Conservation (phyloP, 2,329 filamentous ascomycete genomes). For the Tolypocladium ovalisporum region DNA sequence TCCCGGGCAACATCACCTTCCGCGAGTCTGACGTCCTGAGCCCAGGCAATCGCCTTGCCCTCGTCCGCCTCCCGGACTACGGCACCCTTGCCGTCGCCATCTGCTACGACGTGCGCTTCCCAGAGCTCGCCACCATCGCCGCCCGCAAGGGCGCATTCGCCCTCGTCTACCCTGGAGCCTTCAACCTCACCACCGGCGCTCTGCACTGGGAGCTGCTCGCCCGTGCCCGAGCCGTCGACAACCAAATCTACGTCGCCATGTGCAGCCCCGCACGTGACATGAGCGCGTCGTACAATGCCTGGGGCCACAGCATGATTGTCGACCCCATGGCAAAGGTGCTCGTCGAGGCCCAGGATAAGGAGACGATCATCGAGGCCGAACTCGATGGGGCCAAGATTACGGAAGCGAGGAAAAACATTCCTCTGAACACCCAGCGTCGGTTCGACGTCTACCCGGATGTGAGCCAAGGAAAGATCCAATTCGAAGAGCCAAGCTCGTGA, state of each 20-base stretch:
- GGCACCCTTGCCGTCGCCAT: constrained; percentile 82
- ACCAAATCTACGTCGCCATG: constrained; percentile 86
- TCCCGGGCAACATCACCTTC: constrained; percentile 89
- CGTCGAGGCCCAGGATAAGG: constrained; percentile 64
- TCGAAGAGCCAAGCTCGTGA: constrained; percentile 15
- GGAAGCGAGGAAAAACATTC: constrained; percentile 71
- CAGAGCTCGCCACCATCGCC: constrained; percentile 82
- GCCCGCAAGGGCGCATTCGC: constrained; percentile 79
- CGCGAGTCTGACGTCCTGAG: constrained; percentile 81
- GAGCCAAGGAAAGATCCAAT: constrained; percentile 43
- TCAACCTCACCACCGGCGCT: constrained; percentile 87
- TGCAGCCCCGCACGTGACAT: constrained; percentile 84
- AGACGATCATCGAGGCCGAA: constrained; percentile 66
- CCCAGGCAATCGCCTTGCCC: constrained; percentile 73
- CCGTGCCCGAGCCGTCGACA: constrained; percentile 77
- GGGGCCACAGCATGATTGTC: constrained; percentile 80
- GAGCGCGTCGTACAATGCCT: constrained; percentile 72
- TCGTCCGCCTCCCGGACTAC: constrained; percentile 80
- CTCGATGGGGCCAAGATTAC: constrained; percentile 58
- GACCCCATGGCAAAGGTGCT: constrained; percentile 83
- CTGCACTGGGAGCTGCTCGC: constrained; percentile 85
- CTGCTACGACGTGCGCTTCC: constrained; percentile 97
- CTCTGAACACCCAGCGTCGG: constrained; percentile 70
- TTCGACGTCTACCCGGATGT: constrained; percentile 97
- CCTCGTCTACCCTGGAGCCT: constrained; percentile 89